These are phyloP conservation scores for Colletotrichum tropicicola DNA, from an alignment of 2,329 filamentous ascomycete species.

Conservation along the genomic window DNA sequence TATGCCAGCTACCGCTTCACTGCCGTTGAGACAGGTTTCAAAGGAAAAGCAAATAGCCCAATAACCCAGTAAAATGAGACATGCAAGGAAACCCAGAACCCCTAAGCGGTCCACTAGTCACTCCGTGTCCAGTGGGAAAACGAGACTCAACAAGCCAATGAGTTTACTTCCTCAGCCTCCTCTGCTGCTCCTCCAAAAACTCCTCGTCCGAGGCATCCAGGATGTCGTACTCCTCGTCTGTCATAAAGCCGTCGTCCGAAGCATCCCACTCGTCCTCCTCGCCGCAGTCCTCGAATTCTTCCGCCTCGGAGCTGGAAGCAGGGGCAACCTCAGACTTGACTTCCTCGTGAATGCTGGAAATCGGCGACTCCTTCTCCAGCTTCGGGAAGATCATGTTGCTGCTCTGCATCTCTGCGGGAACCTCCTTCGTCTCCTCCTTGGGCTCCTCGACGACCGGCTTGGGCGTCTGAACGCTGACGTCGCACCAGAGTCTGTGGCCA, in stretches of 20 bases:
- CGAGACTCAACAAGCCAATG: background rate
- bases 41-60: conserved; percentile 16
- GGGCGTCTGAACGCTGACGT: conserved; percentile 73
- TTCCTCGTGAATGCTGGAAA: conserved; percentile 77
- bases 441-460: conserved; percentile 43
- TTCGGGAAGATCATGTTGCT: conserved; percentile 97
- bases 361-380: conserved; percentile 91
- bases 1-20: background rate
- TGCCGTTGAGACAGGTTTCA: conserved; percentile 7
- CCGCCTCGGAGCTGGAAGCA: conserved; percentile 50
- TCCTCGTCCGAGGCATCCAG: conserved; percentile 95
- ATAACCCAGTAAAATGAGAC: conserved; percentile 14
- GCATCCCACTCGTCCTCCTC: conserved; percentile 70
- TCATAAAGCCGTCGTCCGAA: conserved; percentile 83
- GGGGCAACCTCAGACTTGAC: conserved; percentile 61
- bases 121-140: conserved; percentile 17
- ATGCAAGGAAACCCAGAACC: conserved; percentile 25
- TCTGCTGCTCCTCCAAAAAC: conserved; percentile 66
- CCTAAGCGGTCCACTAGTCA: conserved; percentile 17
- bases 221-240: conserved; percentile 98
- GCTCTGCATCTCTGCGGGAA: conserved; percentile 40
- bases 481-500: conserved; percentile 95
- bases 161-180: conserved; percentile 49
- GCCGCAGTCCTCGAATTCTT: conserved; percentile 62
- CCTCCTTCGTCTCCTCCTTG: conserved; percentile 36